Conservation (phyloP, 2,329 filamentous ascomycete genomes). For the Aspergillus persii region DNA sequence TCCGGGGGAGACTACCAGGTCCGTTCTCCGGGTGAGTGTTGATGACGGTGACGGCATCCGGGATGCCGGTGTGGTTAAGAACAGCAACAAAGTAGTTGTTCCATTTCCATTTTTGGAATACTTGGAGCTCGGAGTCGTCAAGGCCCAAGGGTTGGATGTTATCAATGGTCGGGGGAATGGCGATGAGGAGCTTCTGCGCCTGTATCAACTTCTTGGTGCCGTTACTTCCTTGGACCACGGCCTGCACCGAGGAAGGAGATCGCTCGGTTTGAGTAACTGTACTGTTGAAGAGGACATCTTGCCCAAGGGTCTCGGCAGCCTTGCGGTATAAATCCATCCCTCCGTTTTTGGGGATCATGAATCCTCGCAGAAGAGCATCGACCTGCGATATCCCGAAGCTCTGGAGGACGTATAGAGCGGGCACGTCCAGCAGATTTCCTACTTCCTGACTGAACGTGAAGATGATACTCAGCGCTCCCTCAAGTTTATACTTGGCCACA, state of each 20-base stretch:
- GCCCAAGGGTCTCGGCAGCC: slow-evolving; percentile 22
- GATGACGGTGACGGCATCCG: slow-evolving; percentile 22
- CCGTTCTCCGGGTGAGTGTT: slow-evolving; percentile 24
- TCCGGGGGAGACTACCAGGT: slow-evolving; percentile 27
- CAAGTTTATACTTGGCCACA: slow-evolving; percentile 10
- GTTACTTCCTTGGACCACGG: slow-evolving; percentile 26
- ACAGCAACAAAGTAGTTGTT: slow-evolving; percentile 41
- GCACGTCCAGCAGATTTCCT: slow-evolving; percentile 10
- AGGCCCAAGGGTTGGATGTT: slow-evolving; percentile 41
- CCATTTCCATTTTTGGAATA: slow-evolving; percentile 40
- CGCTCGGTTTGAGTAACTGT: slow-evolving; percentile 21
- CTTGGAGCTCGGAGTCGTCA: slow-evolving; percentile 26
- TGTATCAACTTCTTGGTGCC: slow-evolving; percentile 28
- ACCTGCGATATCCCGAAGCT: slow-evolving; percentile 11
- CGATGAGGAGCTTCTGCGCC: slow-evolving; percentile 38
- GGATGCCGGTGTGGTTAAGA: slow-evolving; percentile 40
- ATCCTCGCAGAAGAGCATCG: slow-evolving; percentile 19
- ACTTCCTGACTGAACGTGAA: slow-evolving; percentile 12
- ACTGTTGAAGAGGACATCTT: slow-evolving; percentile 26
- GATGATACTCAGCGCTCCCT: slow-evolving; percentile 2
- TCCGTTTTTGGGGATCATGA: slow-evolving; percentile 19
- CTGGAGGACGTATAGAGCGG: slow-evolving; percentile 10
- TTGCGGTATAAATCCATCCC: slow-evolving; percentile 19
- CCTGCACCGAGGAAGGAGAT: slow-evolving; percentile 15
- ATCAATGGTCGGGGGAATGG: slow-evolving; percentile 35